Conservation (phyloP, 352 stramenopile genomes). For the Phytophthora hybrid region DNA sequence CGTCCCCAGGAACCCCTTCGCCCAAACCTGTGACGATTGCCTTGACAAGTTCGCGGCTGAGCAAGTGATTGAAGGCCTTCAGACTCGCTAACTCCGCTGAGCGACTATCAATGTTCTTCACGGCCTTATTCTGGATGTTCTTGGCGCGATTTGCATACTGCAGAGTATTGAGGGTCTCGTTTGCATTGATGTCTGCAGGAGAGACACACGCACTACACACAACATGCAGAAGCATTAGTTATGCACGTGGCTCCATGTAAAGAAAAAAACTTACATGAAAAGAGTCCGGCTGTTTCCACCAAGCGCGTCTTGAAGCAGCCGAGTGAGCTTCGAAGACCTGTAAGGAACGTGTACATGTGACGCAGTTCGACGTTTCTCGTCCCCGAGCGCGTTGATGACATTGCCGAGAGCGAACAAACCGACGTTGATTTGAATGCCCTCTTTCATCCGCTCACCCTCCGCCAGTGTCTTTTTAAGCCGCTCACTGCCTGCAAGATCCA, state of each 20-base stretch:
- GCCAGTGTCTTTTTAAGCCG: slow-evolving; percentile 88
- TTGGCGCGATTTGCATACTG: slow-evolving; percentile 89
- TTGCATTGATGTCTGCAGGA: slow-evolving; percentile 69
- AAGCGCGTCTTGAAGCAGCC: slow-evolving; percentile 85
- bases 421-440: slow-evolving; percentile 91
- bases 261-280: slow-evolving; percentile 77
- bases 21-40: slow-evolving; percentile 47
- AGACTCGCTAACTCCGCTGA: slow-evolving; percentile 76
- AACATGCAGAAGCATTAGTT: slow-evolving; percentile 5
- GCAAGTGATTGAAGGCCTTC: slow-evolving; percentile 71
- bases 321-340: slow-evolving; percentile 83
- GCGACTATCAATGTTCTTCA: slow-evolving; percentile 90
- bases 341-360: slow-evolving; percentile 80
- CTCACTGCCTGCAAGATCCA: slow-evolving; percentile 88
- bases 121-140: slow-evolving; percentile 91
- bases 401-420: slow-evolving; percentile 86
- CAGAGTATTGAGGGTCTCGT: slow-evolving; percentile 85
- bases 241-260: background rate
- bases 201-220: slow-evolving; percentile 82
- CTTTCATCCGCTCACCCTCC: slow-evolving; percentile 88
- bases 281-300: slow-evolving; percentile 90
- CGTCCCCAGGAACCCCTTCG: slow-evolving; percentile 26
- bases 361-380: slow-evolving; percentile 61
- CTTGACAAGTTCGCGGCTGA: slow-evolving; percentile 77
- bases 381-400: slow-evolving; percentile 88